Base-by-base conservation (phyloP, 2,329 filamentous ascomycete genomes). In the Aspergillus viridinutans region DNA sequence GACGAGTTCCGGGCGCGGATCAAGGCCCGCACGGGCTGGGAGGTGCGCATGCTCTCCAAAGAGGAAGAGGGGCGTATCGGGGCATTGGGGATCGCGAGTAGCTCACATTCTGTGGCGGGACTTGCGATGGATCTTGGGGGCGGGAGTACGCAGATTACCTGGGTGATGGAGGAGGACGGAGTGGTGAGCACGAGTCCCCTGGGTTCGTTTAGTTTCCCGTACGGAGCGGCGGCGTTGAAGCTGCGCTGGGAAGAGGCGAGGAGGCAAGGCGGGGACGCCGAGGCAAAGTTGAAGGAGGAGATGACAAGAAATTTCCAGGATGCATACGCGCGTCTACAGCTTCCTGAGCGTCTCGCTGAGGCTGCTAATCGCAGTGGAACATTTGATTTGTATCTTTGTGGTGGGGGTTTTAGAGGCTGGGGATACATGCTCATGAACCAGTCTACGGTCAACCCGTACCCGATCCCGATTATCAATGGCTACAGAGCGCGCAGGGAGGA, bases 351-450 rank as follows among this genome's bases (percentile, higher is more conserved):
- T 17, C 72, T 86, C 5, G 61, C 78, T 1, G 69, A 79, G 12
- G 65, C 73, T 21, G 77, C 79, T 14, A 71, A 76, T 28, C 65
- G 72, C 7, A 65, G 77, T 1, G 78, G 77, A 1, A 82, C 82
- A 4, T 79, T 92, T 56, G 85, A 88, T 35, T 79, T 96, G 8
- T 96, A 92, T 70, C 85, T 97, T 56, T 96, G 90, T 60, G 92
- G 92, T 47, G 92, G 92, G 25, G 92, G 92, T 0, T 96, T 96
- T 69, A 81, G 92, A 38, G 92, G 92, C 17, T 96, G 95, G 80
- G 92, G 92, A 6, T 95, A 90, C 72, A 86, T 96, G 68, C 80
- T 96, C 53, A 92, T 96, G 88, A 86, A 89, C 69, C 83, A 84
- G 63, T 89, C 93, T 66, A 74, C 79, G 5, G 83, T 90, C 47